A percentile compares a stretch with the other conserved stretches of the same genome.
Conservation (phyloP, 257 asterid species). For the Anisodus acutangulus region DNA sequence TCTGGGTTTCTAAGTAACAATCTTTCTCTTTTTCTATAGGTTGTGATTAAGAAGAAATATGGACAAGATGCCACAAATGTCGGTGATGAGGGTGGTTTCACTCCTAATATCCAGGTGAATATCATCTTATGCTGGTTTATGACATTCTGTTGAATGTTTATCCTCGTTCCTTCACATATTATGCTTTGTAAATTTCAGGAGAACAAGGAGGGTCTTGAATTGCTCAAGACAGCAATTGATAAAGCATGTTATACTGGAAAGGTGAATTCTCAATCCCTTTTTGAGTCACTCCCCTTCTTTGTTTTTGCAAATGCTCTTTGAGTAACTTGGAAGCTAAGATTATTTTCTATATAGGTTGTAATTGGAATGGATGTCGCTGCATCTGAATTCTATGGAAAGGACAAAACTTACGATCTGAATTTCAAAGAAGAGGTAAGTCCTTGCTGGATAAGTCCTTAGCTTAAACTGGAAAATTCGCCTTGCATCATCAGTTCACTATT, state of each 20-base stretch:
- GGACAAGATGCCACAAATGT: constrained; percentile 98
- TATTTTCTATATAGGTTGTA: constrained; percentile 64
- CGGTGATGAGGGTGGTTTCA: constrained; percentile 99
- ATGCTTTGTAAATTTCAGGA: constrained; percentile 57
- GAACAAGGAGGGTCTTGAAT: constrained; percentile 97
- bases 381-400: constrained; percentile 87
- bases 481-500: background rate
- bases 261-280: constrained; percentile 45
- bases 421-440: constrained; percentile 85
- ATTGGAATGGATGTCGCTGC: constrained; percentile 99
- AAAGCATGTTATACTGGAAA: constrained; percentile 92
- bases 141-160: background rate
- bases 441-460: background rate
- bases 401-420: constrained; percentile 84
- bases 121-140: background rate
- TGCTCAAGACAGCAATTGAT: constrained; percentile 91
- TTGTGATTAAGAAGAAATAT: constrained; percentile 95
- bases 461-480: background rate
- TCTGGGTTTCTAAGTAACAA: background rate
- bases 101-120: constrained; percentile 89
- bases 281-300: background rate
- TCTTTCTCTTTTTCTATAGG: constrained; percentile 40
- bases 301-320: background rate
- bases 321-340: background rate
- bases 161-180: background rate